phyloP scores from a whole-genome alignment of 1,139 yeast species.

The Lodderomyces orthopsilosis region DNA sequence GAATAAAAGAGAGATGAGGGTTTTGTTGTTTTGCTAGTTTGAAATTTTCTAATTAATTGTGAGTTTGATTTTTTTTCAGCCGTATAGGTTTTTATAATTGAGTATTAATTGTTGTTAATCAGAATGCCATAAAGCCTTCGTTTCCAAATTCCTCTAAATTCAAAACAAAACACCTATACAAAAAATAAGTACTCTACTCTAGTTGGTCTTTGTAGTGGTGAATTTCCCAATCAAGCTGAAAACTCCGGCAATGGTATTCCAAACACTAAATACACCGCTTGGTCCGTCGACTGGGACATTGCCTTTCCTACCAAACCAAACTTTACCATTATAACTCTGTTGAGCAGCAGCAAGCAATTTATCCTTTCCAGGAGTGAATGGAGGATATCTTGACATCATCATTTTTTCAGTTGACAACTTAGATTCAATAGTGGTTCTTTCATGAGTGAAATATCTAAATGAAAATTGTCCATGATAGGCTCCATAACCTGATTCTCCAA shows the following conservation, averaged over 20 bases:
- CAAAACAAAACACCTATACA: not conserved
- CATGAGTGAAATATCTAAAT: slow-evolving; percentile 72
- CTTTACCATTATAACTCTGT: slow-evolving; percentile 27
- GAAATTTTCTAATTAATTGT: not conserved
- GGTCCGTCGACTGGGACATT: slow-evolving; percentile 40
- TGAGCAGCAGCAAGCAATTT: slow-evolving; percentile 24
- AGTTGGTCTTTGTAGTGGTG: slow-evolving; percentile 6
- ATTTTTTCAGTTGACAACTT: slow-evolving; percentile 64
- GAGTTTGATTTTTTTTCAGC: not conserved
- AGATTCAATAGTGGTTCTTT: slow-evolving; percentile 66
- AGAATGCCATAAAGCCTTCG: too few species aligned
- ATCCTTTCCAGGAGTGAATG: slow-evolving; percentile 43
- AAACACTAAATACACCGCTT: slow-evolving; percentile 27
- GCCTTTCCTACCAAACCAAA: slow-evolving; percentile 38
- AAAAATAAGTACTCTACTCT: not conserved
- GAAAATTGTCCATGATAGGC: slow-evolving; percentile 80
- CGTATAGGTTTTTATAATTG: not conserved
- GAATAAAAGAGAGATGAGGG: slow-evolving; percentile 23
- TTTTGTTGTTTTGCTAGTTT: not conserved
- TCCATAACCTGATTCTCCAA: slow-evolving; percentile 80
- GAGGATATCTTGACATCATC: slow-evolving; percentile 67
- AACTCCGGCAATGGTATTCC: slow-evolving; percentile 33
- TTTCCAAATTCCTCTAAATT: too few species aligned
- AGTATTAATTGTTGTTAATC: too few species aligned
- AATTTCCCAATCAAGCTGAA: slow-evolving; percentile 20